Evolutionary conservation across 176 grass and related monocot genomes (phyloP), one percentile per base, ranked within the genome.

Genomic region (Triticum urartu): DNA sequence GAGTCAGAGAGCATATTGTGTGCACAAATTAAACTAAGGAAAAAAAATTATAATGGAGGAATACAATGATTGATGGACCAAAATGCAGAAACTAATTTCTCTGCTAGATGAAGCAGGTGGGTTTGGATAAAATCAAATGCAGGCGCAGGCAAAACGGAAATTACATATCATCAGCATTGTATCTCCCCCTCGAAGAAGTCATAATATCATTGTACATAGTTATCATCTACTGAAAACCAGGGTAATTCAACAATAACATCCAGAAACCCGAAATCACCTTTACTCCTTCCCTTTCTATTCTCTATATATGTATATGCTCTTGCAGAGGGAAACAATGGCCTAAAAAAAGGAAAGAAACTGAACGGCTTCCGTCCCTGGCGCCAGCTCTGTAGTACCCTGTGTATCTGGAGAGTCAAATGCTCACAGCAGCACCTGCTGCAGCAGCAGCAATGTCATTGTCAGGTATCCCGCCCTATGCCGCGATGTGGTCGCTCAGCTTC

Each of bases 401-500:
- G 42, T 88, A 72, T 75, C 64, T 39, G 17, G 12, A 60, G 65
- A 60, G 43, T 22, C 45, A 9, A 79, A 18, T 58, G 32, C 6
- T 38, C 42, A 4, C n/a, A 36, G 39, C n/a, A 13, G 22, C 33
- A 83, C 9, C 14, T 72, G 20, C 69, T 72, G 20, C 69, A 45
- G n/a, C 20, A 24, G 62, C 18, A 3, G 35, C 34, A 20, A 5
- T 15, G 63, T 40, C 75, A 28, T 64, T 15, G 63, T 40, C 75
- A 40, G 74, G 77, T 42, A 35, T 3, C 35, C 33, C 13, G 56
- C 39, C 77, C 83, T 61, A 94, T 6, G 73, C 54, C 6, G 64
- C 72, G 6, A 94, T 84, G 79, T 94, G 92, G 72, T 98, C 96
- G 50, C 86, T 95, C 79, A 98, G 48, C 42, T 81, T 90, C 18